A percentile compares a stretch with the other conserved stretches of the same genome.
phyloP scores from a whole-genome alignment of 2,329 filamentous ascomycete genomes.

The Phyllosticta paracitricarpa region DNA sequence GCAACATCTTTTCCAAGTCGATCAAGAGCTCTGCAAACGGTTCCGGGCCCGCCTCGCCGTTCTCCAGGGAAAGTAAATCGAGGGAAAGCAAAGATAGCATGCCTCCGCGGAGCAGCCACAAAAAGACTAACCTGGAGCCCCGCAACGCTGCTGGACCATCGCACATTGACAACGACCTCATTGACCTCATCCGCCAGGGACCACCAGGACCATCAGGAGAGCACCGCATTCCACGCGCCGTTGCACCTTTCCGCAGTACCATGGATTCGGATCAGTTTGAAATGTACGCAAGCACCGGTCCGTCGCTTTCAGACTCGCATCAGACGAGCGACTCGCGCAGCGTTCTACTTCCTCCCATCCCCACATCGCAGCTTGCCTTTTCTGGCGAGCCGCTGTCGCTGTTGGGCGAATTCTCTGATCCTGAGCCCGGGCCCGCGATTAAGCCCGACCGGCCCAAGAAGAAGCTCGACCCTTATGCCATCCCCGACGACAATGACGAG shows the following conservation, averaged over 20 bases:
- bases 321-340: constrained; percentile 60
- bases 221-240: constrained; percentile 68
- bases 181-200: constrained; percentile 89
- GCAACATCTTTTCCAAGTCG: constrained; percentile 2
- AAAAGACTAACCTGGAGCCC: constrained; percentile 34
- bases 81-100: not conserved
- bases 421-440: constrained; percentile 3
- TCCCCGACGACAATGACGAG: constrained; percentile 48
- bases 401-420: constrained; percentile 9
- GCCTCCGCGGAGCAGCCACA: not conserved
- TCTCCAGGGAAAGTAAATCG: not conserved
- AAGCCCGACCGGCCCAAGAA: constrained; percentile 40
- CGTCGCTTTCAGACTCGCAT: constrained; percentile 24
- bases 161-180: constrained; percentile 72
- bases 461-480: constrained; percentile 87
- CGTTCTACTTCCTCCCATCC: constrained; percentile 45
- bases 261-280: constrained; percentile 69
- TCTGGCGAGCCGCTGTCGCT: constrained; percentile 26
- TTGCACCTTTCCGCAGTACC: constrained; percentile 75
- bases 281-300: constrained; percentile 15
- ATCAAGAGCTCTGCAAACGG: constrained; percentile 9
- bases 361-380: constrained; percentile 26
- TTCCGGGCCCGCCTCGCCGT: constrained; percentile 6
- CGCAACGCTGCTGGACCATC: constrained; percentile 57
- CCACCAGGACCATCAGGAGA: constrained; percentile 51